Conservation (phyloP, 2,329 filamentous ascomycete genomes). For the Teratosphaeria epicoccoides region DNA sequence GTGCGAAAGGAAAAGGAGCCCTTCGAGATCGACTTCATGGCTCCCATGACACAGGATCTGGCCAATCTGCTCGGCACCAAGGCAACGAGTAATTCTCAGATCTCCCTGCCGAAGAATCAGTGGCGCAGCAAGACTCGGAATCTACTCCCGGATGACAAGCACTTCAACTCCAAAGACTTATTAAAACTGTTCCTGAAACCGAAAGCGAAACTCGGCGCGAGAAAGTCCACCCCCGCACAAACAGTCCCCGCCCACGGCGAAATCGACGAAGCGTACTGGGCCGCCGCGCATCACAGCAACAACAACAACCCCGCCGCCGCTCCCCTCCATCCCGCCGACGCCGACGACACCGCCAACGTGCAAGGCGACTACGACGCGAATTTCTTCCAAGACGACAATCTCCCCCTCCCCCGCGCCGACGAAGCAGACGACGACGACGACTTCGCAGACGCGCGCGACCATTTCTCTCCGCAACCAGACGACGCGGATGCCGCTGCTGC, state of each 20-base stretch:
- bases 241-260: constrained; percentile 49
- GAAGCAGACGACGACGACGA: constrained; percentile 60
- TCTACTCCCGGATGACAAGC: constrained; percentile 90
- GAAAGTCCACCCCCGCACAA: constrained; percentile 47
- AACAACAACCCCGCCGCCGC: constrained; percentile 21
- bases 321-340: constrained; percentile 17
- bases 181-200: constrained; percentile 89
- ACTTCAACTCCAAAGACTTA: constrained; percentile 90
- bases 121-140: constrained; percentile 93
- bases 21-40: constrained; percentile 84
- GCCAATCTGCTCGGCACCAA: constrained; percentile 72
- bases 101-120: constrained; percentile 82
- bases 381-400: constrained; percentile 86
- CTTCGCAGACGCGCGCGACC: constrained; percentile 71
- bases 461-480: constrained; percentile 59
- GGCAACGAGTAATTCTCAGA: constrained; percentile 67
- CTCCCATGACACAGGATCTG: constrained; percentile 58
- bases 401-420: constrained; percentile 53
- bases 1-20: constrained; percentile 86
- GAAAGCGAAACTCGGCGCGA: constrained; percentile 68
- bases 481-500: constrained; percentile 26
- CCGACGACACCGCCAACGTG: constrained; percentile 46
- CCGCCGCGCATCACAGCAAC: constrained; percentile 45
- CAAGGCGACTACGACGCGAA: constrained; percentile 88
- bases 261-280: constrained; percentile 95